A percentile compares a stretch with the other conserved stretches of the same genome.
Conservation (phyloP, 1,139 yeast genomes). For the Debaryomyces coudertii region DNA sequence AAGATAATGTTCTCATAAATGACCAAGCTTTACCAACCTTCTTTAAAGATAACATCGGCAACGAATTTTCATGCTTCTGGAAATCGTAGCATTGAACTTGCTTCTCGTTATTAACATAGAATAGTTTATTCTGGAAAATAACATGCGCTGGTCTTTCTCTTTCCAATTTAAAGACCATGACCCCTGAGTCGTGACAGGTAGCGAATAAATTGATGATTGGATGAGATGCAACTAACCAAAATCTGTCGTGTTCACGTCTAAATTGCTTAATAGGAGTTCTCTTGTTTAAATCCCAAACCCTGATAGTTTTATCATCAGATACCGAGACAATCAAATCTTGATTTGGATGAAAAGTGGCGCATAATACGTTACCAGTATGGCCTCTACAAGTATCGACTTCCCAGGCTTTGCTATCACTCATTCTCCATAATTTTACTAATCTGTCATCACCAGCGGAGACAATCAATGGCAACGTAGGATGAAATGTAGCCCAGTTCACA, state of each 20-base stretch:
- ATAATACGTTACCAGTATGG: constrained; percentile 89
- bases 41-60: constrained; percentile 82
- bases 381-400: constrained; percentile 99
- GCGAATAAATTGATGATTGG: constrained; percentile 92
- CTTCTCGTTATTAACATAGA: constrained; percentile 80
- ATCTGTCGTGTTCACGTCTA: constrained; percentile 91
- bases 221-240: constrained; percentile 91
- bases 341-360: constrained; percentile 90
- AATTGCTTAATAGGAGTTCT: constrained; percentile 93
- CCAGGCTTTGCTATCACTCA: constrained; percentile 98
- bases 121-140: constrained; percentile 68
- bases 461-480: constrained; percentile 92
- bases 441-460: constrained; percentile 98
- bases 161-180: constrained; percentile 96
- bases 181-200: constrained; percentile 96
- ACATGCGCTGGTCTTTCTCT: constrained; percentile 95
- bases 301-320: constrained; percentile 94
- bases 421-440: constrained; percentile 93
- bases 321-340: constrained; percentile 92
- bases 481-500: constrained; percentile 98
- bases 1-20: constrained; percentile 80
- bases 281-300: constrained; percentile 96
- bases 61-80: constrained; percentile 58
- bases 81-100: constrained; percentile 83
- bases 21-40: constrained; percentile 86